Base-by-base conservation (phyloP, 164 flowering plant species). In the Sedum album region DNA sequence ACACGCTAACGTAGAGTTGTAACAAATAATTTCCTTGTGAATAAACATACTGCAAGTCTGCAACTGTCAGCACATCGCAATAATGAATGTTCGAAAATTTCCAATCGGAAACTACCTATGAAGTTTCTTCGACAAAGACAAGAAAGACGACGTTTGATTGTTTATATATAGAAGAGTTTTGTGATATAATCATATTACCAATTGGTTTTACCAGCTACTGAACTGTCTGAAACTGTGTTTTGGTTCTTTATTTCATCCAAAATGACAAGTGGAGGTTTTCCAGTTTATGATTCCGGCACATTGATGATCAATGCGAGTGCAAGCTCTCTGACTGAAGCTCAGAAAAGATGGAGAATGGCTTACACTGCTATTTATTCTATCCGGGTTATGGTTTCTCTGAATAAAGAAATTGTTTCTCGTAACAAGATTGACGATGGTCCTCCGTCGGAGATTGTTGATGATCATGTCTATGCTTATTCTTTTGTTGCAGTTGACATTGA, bases 341-440 rank as follows among this genome's bases (percentile, higher is more conserved):
- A 79, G 60, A 79, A 65, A 66, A 60, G 83, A 36, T 83, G 86
- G 86, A 75, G 82, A 4, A 53, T 73, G 25, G 78, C 82, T 18
- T 83, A 67, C 25, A 39, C 62, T 1, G 73, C 79, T 28, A 81
- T 83, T 41, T 73, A 72, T 30, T 75, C 77, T 6, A 26, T 67
- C 51, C 60, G 80, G 44, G 76, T 60, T 23, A 68, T 78, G 76
- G 72, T 80, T n/a, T 75, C 80, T 71, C 69, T 80, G 46, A 46
- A 66, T 33, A 23, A 61, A 31, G 73, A 74, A 31, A 74, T 70
- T 20, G 69, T 73, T 18, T 35, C 75, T 49, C 61, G 39, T 8
- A 65, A 65, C 28, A 63, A 20, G 33, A 41, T 25, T 15, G 36
- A 7, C 7, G 38, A 46, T 21, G 31, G 6, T 20, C 23, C 48